Percentiles rank a stretch among this genome's conserved stretches.
Conservation (phyloP, 2,329 filamentous ascomycete species). For the Aspergillus unguis region DNA sequence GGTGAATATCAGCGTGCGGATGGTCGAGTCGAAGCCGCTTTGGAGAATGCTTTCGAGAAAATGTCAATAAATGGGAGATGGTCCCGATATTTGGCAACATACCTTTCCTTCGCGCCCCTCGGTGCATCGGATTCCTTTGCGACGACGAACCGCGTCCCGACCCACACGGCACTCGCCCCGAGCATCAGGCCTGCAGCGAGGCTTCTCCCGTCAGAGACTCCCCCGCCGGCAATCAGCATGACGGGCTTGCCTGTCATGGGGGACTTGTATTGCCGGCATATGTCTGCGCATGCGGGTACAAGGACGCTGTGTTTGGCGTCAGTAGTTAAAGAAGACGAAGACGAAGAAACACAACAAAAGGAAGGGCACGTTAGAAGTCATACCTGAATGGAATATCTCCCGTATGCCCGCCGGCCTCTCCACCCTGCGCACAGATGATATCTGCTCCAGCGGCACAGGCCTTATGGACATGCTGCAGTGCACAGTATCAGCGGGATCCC, state of each 20-base stretch:
- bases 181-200: conserved; percentile 88
- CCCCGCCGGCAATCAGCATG: conserved; percentile 91
- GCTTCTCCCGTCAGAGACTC: conserved; percentile 86
- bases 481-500: too few relatives aligned
- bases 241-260: conserved; percentile 85
- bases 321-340: too few relatives aligned
- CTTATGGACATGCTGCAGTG: conserved; percentile 99
- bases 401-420: conserved; percentile 71
- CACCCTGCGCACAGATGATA: conserved; percentile 88
- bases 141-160: conserved; percentile 93
- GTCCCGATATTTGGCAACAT: conserved; percentile 47
- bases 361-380: too few relatives aligned
- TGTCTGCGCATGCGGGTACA: too few relatives aligned
- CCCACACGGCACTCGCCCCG: conserved; percentile 89
- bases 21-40: conserved; percentile 88
- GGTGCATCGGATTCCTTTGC: too few relatives aligned
- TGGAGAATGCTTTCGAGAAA: conserved; percentile 78
- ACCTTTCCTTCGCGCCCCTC: too few relatives aligned
- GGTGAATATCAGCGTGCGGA: conserved; percentile 97
- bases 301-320: too few relatives aligned
- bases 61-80: not conserved
- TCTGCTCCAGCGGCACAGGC: conserved; percentile 87
- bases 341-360: too few relatives aligned
- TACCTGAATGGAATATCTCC: conserved; percentile 71
- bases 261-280: too few relatives aligned